These are phyloP conservation scores for Mucor racemosus DNA, from an alignment of 371 early-diverging fungal species.

Conservation along the genomic window DNA sequence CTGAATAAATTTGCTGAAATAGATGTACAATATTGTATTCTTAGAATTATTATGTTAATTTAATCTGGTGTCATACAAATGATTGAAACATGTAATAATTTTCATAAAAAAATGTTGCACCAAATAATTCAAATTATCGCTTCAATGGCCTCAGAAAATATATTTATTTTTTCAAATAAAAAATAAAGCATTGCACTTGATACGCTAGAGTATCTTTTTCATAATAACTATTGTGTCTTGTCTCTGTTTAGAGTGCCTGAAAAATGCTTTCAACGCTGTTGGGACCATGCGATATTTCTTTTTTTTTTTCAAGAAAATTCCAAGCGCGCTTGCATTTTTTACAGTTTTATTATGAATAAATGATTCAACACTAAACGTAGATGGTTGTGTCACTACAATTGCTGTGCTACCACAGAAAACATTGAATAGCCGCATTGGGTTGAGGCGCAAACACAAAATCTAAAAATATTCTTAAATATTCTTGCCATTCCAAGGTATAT, in stretches of 20 bases:
- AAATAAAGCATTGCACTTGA: too few relatives aligned
- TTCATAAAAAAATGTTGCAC: background rate
- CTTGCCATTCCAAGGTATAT: background rate
- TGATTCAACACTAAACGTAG: background rate
- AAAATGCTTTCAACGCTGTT: too few relatives aligned
- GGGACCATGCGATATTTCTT: too few relatives aligned
- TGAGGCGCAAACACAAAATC: background rate
- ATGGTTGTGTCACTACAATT: background rate
- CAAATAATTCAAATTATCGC: too few relatives aligned
- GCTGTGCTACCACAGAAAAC: background rate
- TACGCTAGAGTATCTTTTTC: too few relatives aligned
- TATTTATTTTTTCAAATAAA: too few relatives aligned
- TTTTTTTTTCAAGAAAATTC: background rate
- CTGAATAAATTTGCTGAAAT: slow-evolving; percentile 2
- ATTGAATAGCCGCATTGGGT: background rate
- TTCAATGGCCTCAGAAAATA: too few relatives aligned
- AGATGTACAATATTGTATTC: background rate
- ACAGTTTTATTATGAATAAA: background rate
- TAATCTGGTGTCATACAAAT: background rate
- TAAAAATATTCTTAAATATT: background rate
- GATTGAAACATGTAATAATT: background rate
- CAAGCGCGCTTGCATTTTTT: background rate
- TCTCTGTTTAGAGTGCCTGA: too few relatives aligned
- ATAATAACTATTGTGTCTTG: too few relatives aligned
- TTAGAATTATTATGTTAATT: background rate